These are phyloP conservation scores for Nigrospora osmanthi DNA, from an alignment of 2,329 filamentous ascomycete genomes.

Conservation along the genomic window DNA sequence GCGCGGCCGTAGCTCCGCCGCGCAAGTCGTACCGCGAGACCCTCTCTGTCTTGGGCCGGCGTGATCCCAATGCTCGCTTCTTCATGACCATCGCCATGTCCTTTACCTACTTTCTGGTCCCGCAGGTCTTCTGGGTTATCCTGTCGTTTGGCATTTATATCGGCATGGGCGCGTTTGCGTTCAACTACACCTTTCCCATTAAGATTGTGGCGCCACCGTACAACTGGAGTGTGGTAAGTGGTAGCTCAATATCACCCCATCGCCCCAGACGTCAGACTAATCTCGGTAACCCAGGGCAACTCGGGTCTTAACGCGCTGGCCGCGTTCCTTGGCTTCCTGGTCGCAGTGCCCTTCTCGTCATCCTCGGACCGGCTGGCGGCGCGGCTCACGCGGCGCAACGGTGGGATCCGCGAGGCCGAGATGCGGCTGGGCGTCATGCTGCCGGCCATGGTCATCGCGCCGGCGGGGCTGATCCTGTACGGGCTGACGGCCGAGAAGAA, in stretches of 20 bases:
- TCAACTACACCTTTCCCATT: slow-evolving; percentile 37
- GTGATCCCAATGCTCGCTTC: slow-evolving; percentile 28
- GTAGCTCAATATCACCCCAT: too few relatives aligned
- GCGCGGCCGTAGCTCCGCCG: slow-evolving; percentile 11
- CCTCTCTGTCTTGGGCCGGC: slow-evolving; percentile 26
- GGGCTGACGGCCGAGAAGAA: slow-evolving; percentile 25
- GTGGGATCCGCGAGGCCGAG: slow-evolving; percentile 33
- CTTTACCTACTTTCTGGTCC: slow-evolving; percentile 34
- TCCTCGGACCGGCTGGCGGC: slow-evolving; percentile 29
- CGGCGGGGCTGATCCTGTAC: slow-evolving; percentile 29
- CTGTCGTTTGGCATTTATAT: slow-evolving; percentile 37
- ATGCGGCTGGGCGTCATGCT: slow-evolving; percentile 29
- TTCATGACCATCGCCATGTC: slow-evolving; percentile 31
- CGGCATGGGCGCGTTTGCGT: slow-evolving; percentile 33
- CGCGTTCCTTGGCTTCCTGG: slow-evolving; percentile 26
- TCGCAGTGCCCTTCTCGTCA: slow-evolving; percentile 26
- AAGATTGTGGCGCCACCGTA: slow-evolving; percentile 33
- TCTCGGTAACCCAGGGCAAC: slow-evolving; percentile 10
- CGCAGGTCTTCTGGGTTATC: slow-evolving; percentile 37
- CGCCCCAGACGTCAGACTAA: slow-evolving; percentile 3
- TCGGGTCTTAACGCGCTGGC: slow-evolving; percentile 21
- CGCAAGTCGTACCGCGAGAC: slow-evolving; percentile 30
- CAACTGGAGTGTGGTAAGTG: slow-evolving; percentile 29
- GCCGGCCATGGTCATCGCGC: slow-evolving; percentile 23
- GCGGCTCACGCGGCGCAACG: slow-evolving; percentile 27